Evolutionary conservation across 148 eudicot genomes (phyloP).

Genomic region (Dianthus caryophyllus): DNA sequence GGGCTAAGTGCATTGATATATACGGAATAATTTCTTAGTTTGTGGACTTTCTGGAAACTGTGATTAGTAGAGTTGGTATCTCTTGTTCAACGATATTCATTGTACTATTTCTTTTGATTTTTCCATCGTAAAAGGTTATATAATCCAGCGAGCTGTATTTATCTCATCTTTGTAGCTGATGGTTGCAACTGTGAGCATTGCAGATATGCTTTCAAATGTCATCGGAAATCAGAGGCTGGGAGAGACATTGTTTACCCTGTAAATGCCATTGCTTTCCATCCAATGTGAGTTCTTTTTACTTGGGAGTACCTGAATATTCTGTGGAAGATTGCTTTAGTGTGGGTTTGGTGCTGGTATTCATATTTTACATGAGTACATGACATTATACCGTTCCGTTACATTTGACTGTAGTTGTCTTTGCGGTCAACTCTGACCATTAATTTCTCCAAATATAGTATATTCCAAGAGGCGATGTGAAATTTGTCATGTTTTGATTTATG

Average conservation of each 20-base stretch:
- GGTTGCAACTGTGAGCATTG: conserved; percentile 7
- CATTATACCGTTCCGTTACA: too few relatives aligned
- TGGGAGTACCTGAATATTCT: neutral
- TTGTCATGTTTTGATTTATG: too few relatives aligned
- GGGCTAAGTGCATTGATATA: neutral
- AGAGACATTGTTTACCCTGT: conserved; percentile 93
- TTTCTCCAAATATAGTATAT: too few relatives aligned
- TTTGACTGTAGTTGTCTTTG: neutral
- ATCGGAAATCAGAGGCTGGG: conserved; percentile 86
- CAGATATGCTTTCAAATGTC: conserved; percentile 97
- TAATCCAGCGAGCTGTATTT: neutral
- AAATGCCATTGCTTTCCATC: conserved; percentile 92
- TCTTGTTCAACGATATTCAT: neutral
- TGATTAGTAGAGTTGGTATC: neutral
- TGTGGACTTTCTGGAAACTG: neutral
- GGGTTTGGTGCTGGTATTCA: neutral
- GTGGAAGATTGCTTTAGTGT: neutral
- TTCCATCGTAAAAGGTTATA: neutral
- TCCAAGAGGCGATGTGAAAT: too few relatives aligned
- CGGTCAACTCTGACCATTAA: too few relatives aligned
- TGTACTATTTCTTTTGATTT: neutral
- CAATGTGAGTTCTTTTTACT: conserved; percentile 49
- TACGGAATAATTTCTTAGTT: neutral
- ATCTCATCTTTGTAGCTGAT: conserved; percentile 7
- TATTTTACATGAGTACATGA: too few relatives aligned